phyloP scores from a whole-genome alignment of 129 eudicot species.

The Glebionis coronaria region DNA sequence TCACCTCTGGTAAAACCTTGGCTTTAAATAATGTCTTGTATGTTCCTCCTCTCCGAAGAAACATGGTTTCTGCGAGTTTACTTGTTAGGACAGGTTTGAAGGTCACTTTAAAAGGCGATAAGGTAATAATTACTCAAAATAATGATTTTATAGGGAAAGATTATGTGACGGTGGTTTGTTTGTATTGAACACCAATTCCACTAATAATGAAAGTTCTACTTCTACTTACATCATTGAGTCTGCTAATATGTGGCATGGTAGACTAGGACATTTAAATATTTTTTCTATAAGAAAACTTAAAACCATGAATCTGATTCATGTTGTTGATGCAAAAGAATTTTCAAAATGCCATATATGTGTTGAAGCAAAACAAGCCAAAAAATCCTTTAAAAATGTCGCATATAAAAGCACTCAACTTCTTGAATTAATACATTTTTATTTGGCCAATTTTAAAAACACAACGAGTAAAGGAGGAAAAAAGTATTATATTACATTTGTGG shows the following conservation, averaged over 20 bases:
- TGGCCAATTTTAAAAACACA: neutral
- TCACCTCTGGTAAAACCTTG: neutral
- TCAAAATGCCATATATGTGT: neutral
- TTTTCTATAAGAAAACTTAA: neutral
- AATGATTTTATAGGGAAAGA: neutral
- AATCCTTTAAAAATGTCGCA: neutral
- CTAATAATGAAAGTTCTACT: neutral
- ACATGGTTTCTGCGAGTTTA: neutral
- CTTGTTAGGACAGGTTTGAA: neutral
- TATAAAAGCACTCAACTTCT: neutral
- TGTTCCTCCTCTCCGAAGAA: neutral
- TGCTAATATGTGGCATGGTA: neutral
- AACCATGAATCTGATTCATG: no score
- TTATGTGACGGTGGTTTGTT: neutral
- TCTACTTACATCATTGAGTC: slow-evolving; percentile 1
- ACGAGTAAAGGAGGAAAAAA: neutral
- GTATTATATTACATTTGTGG: neutral
- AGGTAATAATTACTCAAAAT: neutral
- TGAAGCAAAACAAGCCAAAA: neutral
- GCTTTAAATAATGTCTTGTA: neutral
- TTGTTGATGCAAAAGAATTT: neutral
- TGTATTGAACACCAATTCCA: neutral
- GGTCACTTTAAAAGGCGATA: neutral
- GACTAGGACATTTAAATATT: neutral
- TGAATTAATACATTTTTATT: neutral